Conservation (phyloP, 2,329 filamentous ascomycete species). For the Diaporthe eres region DNA sequence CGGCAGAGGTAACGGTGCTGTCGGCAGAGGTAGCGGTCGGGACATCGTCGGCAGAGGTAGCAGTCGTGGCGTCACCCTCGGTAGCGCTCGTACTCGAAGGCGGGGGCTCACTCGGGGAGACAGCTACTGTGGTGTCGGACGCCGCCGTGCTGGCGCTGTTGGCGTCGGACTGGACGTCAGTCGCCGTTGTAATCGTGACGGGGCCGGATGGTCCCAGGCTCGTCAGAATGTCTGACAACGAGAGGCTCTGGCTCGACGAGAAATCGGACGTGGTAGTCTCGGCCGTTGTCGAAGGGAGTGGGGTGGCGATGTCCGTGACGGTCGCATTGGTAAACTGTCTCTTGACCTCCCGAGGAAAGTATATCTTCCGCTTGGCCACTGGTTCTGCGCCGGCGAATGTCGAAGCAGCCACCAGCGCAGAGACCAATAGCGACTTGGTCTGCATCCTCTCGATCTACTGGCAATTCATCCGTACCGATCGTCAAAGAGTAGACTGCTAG, state of each 20-base stretch:
- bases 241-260: conserved; percentile 27
- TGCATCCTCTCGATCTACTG: conserved; percentile 60
- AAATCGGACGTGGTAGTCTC: conserved; percentile 37
- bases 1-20: background rate
- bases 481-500: conserved; percentile 27
- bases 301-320: conserved; percentile 51
- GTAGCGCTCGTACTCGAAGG: conserved; percentile 2
- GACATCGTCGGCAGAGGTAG: background rate
- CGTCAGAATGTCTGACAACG: conserved; percentile 34
- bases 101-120: background rate
- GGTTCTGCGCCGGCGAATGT: conserved; percentile 59
- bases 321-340: conserved; percentile 63
- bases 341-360: conserved; percentile 71
- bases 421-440: conserved; percentile 62
- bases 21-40: background rate
- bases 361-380: conserved; percentile 64
- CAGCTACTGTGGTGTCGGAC: background rate
- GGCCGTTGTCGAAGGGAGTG: conserved; percentile 44
- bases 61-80: background rate
- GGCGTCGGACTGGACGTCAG: conserved; percentile 14
- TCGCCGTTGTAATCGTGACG: conserved; percentile 8
- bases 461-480: conserved; percentile 39
- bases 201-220: background rate
- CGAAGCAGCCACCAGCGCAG: conserved; percentile 63
- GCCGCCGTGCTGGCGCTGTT: background rate